phyloP scores from a whole-genome alignment of 2,329 filamentous ascomycete genomes.

The Juglanconis sp. region DNA sequence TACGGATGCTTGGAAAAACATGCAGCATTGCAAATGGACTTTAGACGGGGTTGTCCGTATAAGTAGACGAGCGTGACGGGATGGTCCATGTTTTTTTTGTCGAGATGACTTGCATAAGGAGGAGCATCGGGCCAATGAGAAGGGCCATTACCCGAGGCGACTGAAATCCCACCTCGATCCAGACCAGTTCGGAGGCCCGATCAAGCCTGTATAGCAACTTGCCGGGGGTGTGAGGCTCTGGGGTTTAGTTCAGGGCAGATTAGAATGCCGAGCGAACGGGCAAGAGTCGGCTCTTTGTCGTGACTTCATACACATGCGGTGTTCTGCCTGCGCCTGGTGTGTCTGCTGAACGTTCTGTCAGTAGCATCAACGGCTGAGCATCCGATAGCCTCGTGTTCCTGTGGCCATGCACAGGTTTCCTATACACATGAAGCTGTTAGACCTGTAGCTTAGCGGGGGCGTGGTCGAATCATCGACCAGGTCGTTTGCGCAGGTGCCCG shows the following conservation, averaged over 20 bases:
- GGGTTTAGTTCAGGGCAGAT: neutral
- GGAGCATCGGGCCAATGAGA: conserved; percentile 15
- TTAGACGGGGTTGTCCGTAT: conserved; percentile 4
- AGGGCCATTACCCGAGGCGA: conserved; percentile 18
- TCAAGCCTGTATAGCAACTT: conserved; percentile 8
- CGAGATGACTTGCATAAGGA: conserved; percentile 16
- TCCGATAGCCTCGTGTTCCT: conserved; percentile 24
- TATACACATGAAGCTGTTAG: conserved; percentile 27
- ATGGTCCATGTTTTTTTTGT: conserved; percentile 14
- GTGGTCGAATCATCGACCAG: conserved; percentile 22
- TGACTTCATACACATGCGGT: neutral
- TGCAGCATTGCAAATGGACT: neutral
- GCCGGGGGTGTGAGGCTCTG: conserved; percentile 6
- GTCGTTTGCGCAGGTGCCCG: conserved; percentile 40
- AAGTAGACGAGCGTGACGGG: conserved; percentile 5
- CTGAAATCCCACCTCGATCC: conserved; percentile 13
- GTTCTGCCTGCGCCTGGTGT: conserved; percentile 1
- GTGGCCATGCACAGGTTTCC: conserved; percentile 23
- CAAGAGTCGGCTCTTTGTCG: neutral
- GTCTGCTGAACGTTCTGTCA: neutral
- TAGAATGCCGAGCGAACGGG: neutral
- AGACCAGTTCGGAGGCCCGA: conserved; percentile 2
- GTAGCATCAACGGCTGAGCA: conserved; percentile 1
- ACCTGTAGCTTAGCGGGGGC: conserved; percentile 22
- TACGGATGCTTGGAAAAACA: neutral